Percentiles rank a stretch among this genome's conserved stretches.
phyloP scores from a whole-genome alignment of 2,329 filamentous ascomycete species.

The Helminthosporium solani region DNA sequence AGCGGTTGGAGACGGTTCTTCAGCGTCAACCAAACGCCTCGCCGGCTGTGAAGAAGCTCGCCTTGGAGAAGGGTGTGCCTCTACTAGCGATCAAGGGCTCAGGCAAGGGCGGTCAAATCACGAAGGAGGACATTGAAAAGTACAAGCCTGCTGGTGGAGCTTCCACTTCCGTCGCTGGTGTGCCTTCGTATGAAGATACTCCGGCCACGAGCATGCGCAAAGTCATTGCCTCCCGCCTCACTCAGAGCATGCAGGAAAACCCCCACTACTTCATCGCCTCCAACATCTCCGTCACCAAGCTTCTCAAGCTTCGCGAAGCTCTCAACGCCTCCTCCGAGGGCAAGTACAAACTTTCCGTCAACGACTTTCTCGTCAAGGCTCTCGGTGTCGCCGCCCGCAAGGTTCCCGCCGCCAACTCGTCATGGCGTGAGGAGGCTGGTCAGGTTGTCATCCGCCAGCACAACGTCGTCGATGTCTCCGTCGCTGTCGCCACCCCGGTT shows the following conservation, averaged over 20 bases:
- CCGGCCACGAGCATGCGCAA: conserved; percentile 94
- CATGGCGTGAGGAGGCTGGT: conserved; percentile 79
- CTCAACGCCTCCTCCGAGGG: conserved; percentile 86
- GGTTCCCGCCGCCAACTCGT: conserved; percentile 93
- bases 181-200: conserved; percentile 75
- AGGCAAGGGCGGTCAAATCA: conserved; percentile 82
- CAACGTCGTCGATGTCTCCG: conserved; percentile 90
- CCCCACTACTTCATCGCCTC: conserved; percentile 98
- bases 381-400: conserved; percentile 85
- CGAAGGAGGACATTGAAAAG: conserved; percentile 91
- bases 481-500: conserved; percentile 88
- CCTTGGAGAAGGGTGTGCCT: conserved; percentile 79
- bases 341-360: conserved; percentile 99
- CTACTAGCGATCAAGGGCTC: conserved; percentile 81
- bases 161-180: conserved; percentile 54
- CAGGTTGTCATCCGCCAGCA: conserved; percentile 82
- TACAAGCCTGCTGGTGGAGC: conserved; percentile 59
- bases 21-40: conserved; percentile 76
- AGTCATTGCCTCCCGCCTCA: conserved; percentile 89
- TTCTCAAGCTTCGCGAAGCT: conserved; percentile 91
- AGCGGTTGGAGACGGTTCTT: conserved; percentile 78
- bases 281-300: conserved; percentile 87
- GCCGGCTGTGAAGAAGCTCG: conserved; percentile 75
- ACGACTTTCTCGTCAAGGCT: conserved; percentile 99
- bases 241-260: conserved; percentile 87